A percentile compares a stretch with the other conserved stretches of the same genome.
Evolutionary conservation across 179 eudicot species (phyloP).

Genomic region (Corrigiola litoralis): DNA sequence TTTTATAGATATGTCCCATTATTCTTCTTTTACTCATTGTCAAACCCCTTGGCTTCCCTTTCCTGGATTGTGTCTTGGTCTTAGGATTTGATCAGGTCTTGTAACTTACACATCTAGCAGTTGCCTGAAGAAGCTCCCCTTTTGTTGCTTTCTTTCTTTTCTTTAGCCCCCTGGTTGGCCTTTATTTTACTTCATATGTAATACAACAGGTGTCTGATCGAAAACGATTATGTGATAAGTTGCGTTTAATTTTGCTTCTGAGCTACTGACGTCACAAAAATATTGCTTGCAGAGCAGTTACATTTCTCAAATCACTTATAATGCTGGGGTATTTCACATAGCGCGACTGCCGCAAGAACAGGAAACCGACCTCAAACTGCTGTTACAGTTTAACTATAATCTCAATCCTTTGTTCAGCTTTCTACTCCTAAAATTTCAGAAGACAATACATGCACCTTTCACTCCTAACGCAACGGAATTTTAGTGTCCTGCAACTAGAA

Average conservation of each 20-base stretch:
- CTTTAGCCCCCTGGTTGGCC: background rate
- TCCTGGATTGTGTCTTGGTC: slow-evolving; percentile 9
- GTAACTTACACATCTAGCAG: background rate
- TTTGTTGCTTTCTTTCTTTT: background rate
- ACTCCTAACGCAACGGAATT: too few relatives aligned
- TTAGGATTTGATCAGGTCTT: slow-evolving; percentile 2
- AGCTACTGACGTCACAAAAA: too few relatives aligned
- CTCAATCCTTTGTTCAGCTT: too few relatives aligned
- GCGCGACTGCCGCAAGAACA: too few relatives aligned
- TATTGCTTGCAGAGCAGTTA: too few relatives aligned
- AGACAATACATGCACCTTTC: too few relatives aligned
- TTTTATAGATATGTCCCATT: slow-evolving; percentile 10
- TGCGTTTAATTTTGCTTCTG: background rate
- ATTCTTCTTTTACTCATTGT: slow-evolving; percentile 25
- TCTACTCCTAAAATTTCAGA: too few relatives aligned
- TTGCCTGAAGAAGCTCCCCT: background rate
- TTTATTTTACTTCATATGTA: background rate
- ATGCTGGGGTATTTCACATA: too few relatives aligned
- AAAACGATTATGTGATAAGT: background rate
- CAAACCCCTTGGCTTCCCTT: slow-evolving; percentile 16
- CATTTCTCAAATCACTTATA: too few relatives aligned
- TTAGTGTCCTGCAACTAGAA: too few relatives aligned
- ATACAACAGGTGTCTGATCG: background rate
- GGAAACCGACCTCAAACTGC: too few relatives aligned
- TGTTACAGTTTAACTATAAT: too few relatives aligned